Percentiles rank a stretch among this genome's conserved stretches.
phyloP scores from a whole-genome alignment of 75 land plant genomes.

The Chamaecyparis obtusa region DNA sequence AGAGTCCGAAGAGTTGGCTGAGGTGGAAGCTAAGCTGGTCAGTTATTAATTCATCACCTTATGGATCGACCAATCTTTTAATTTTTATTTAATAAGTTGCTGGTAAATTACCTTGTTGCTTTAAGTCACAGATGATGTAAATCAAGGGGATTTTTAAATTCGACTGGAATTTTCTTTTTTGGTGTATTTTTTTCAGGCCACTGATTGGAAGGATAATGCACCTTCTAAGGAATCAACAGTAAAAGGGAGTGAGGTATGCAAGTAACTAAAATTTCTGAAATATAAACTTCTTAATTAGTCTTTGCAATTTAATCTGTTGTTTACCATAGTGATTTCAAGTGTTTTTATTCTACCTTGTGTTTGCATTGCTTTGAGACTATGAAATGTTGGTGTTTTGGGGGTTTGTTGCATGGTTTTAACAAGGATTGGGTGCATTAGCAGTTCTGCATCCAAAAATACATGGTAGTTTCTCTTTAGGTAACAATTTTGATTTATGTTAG shows the following conservation, averaged over 20 bases:
- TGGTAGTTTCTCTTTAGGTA: neutral
- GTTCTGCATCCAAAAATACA: neutral
- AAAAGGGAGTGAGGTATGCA: neutral
- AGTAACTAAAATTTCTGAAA: neutral
- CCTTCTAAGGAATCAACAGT: neutral
- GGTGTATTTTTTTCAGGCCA: neutral
- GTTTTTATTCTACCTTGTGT: neutral
- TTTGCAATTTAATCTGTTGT: neutral
- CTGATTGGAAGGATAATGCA: constrained; percentile 4
- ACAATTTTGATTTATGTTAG: constrained; percentile 7
- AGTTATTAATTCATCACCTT: constrained; percentile 12
- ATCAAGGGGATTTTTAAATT: neutral
- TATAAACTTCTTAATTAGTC: no score
- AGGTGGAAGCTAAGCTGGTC: constrained; percentile 90
- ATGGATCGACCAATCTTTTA: neutral
- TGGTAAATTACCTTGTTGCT: neutral
- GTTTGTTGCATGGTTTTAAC: neutral
- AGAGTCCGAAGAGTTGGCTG: constrained; percentile 80
- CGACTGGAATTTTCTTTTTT: neutral
- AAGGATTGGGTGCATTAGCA: neutral
- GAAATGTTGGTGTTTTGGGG: neutral
- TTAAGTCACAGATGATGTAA: neutral
- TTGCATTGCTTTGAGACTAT: neutral
- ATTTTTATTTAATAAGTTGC: neutral
- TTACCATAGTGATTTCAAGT: neutral